Base-by-base conservation (phyloP, 140 eudicot genomes). In the Oenanthe javanica region DNA sequence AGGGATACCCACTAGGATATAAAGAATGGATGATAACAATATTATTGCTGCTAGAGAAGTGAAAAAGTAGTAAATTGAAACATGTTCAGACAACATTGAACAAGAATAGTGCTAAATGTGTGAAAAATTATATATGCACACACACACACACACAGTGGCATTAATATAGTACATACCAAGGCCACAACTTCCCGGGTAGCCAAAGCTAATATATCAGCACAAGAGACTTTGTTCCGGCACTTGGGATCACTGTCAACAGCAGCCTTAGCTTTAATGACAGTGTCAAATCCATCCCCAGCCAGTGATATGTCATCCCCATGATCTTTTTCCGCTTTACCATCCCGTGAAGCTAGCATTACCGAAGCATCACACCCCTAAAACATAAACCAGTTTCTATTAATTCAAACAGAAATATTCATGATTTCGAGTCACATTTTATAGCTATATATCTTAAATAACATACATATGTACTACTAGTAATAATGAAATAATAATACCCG, bases 281-380 rank as follows among this genome's bases (percentile, higher is more conserved):
- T 93, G 88, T 89, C 96, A 40, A 93, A 93, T 9, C 96, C 96
- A 43, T 93, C 97, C 78, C 98, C 98, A 21, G 96, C 98, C 0
- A 93, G 88, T 5, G 98, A 91, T 40, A 84, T 36, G 69, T 93
- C 86, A 42, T 89, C 94, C 0, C 82, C 90, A 57, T 88, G 88
- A 64, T 93, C 96, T 81, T 82, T 93, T 89, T 91, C 97, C 0
- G 97, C 93, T 0, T 82, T 54, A 25, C 82, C 79, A 21, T 75
- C 87, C 7, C 87, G 85, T 25, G 89, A 84, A 6, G 89, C 73
- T n/a, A 93, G 49, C 79, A 93, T 15, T 9, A 93, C 80, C 1
- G 98, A 93, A 10, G 97, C 97, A 77, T 91, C 97, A 82, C 98
- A 93, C 3, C 98, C 98, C 98, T 93, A 36, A 42, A 69, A 27